phyloP scores from a whole-genome alignment of 108 stramenopile species.

The Cylindrotheca closterium region DNA sequence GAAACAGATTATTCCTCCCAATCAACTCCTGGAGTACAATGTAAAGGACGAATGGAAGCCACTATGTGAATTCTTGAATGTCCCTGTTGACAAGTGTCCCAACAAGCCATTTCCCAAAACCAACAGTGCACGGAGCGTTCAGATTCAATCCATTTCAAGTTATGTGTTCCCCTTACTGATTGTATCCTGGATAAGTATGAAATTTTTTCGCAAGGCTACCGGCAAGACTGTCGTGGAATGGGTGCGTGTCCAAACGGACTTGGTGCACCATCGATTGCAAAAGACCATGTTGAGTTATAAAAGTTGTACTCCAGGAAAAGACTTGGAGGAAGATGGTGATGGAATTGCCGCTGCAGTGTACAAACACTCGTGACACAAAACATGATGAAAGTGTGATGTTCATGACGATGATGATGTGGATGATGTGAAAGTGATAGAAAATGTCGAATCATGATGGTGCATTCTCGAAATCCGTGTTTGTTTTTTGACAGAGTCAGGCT shows the following conservation, averaged over 20 bases:
- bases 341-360: neutral
- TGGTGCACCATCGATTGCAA: slow-evolving; percentile 1
- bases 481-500: no score
- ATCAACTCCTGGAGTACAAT: slow-evolving; percentile 68
- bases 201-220: slow-evolving; percentile 42
- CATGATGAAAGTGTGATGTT: no score
- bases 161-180: slow-evolving; percentile 50
- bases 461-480: no score
- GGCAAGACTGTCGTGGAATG: slow-evolving; percentile 56
- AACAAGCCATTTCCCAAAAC: slow-evolving; percentile 70
- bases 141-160: slow-evolving; percentile 59
- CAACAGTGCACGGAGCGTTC: slow-evolving; percentile 61
- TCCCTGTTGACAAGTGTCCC: slow-evolving; percentile 48
- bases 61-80: slow-evolving; percentile 70
- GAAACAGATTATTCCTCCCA: slow-evolving; percentile 52
- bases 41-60: slow-evolving; percentile 78
- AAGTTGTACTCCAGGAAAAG: no score
- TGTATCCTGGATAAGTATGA: slow-evolving; percentile 46
- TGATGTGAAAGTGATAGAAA: no score
- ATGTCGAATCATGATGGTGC: no score
- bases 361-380: no score
- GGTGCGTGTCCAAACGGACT: slow-evolving; percentile 23
- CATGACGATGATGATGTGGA: no score
- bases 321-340: slow-evolving; percentile 12
- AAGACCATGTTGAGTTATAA: slow-evolving; percentile 6